Evolutionary conservation across 306 rosid genomes (phyloP).

Genomic region (Pyrus betulifolia): DNA sequence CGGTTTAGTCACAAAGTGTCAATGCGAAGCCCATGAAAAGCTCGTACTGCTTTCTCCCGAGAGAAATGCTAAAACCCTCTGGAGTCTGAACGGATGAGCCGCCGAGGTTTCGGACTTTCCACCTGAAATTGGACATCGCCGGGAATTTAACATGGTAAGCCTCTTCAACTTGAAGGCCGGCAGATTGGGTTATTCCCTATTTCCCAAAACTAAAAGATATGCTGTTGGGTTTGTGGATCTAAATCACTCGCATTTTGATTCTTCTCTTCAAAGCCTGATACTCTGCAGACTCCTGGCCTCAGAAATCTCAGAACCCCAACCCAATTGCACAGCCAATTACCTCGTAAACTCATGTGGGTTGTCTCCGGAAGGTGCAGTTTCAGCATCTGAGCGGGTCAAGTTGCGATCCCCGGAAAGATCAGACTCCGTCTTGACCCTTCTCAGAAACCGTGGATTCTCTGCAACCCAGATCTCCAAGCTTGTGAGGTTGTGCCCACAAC

Average conservation of each 20-base stretch:
- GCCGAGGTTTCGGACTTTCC: neutral
- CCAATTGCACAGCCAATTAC: slow-evolving; percentile 4
- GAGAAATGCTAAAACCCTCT: too few species aligned
- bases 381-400: slow-evolving; percentile 1
- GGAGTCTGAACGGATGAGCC: too few species aligned
- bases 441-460: neutral
- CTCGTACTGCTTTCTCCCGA: too few species aligned
- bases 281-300: neutral
- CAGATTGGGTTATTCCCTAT: neutral
- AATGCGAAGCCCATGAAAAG: too few species aligned
- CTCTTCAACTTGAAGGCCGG: neutral
- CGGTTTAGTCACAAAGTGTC: too few species aligned
- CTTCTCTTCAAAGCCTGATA: neutral
- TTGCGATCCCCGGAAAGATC: slow-evolving; percentile 6
- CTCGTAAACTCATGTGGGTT: slow-evolving; percentile 25
- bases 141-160: neutral
- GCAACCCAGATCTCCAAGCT: too few species aligned
- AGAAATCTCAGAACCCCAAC: neutral
- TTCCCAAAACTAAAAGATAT: neutral
- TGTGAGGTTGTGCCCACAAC: neutral
- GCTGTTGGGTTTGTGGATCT: neutral
- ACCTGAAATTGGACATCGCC: neutral
- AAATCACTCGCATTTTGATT: neutral
- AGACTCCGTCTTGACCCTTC: slow-evolving; percentile 12
- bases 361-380: slow-evolving; percentile 12